A percentile compares a stretch with the other conserved stretches of the same genome.
phyloP scores from a whole-genome alignment of 768 basidiomycete species.

The Boletus patriciae region DNA sequence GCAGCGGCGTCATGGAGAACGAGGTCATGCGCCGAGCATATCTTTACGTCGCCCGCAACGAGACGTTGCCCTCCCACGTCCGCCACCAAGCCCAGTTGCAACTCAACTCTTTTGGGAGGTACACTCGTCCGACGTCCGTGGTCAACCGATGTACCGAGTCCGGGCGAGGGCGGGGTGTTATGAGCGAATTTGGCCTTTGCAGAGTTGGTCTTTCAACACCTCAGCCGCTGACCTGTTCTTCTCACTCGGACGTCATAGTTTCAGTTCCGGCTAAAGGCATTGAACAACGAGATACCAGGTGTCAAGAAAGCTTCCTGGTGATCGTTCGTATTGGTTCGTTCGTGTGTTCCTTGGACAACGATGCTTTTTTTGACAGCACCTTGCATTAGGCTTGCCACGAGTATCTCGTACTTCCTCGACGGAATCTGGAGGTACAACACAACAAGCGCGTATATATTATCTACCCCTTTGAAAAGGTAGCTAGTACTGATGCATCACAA shows the following conservation, averaged over 20 bases:
- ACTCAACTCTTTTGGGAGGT: slow-evolving; percentile 80
- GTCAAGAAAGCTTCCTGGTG: slow-evolving; percentile 94
- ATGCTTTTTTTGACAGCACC: neutral
- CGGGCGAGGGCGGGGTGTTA: slow-evolving; percentile 83
- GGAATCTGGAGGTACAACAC: neutral
- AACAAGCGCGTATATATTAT: slow-evolving; percentile 12
- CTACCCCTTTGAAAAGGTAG: neutral
- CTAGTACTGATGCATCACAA: too few relatives aligned
- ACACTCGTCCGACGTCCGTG: slow-evolving; percentile 82
- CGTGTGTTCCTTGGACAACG: neutral
- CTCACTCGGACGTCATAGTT: slow-evolving; percentile 47
- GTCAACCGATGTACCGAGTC: slow-evolving; percentile 88
- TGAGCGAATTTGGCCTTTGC: slow-evolving; percentile 85
- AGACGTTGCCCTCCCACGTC: slow-evolving; percentile 81
- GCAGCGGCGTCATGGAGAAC: slow-evolving; percentile 64
- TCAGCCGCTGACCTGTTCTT: neutral
- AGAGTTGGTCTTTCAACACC: slow-evolving; percentile 48
- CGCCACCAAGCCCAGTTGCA: slow-evolving; percentile 95
- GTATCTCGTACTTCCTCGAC: neutral
- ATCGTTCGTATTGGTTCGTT: neutral
- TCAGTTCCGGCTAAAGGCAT: slow-evolving; percentile 87
- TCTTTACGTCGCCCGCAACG: slow-evolving; percentile 91
- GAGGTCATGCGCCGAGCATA: slow-evolving; percentile 89
- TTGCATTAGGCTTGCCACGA: neutral
- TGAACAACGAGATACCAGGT: slow-evolving; percentile 79